Evolutionary conservation across 2,329 filamentous ascomycete species (phyloP).

Genomic region (Scorias spongiosa): DNA sequence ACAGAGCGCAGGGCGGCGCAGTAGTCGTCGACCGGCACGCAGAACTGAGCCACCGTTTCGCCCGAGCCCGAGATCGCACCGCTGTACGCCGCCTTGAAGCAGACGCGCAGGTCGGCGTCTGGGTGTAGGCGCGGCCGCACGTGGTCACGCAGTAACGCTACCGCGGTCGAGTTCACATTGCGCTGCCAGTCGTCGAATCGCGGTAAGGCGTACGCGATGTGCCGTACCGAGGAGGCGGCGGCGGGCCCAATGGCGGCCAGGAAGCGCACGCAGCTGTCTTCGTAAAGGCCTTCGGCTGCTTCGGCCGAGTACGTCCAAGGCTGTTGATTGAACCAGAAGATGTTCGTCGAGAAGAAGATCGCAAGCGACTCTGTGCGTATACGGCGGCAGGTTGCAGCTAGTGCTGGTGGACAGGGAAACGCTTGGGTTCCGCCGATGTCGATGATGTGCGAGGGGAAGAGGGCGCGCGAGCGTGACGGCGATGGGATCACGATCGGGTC

Average conservation of each 20-base stretch:
- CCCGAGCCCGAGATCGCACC: not conserved
- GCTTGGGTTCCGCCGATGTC: not conserved
- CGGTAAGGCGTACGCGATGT: not conserved
- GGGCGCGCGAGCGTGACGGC: not conserved
- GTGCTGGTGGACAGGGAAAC: not conserved
- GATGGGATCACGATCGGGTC: not conserved
- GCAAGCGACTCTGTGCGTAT: constrained; percentile 7
- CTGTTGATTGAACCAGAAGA: constrained; percentile 3
- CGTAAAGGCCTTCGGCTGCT: not conserved
- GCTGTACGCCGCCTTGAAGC: not conserved
- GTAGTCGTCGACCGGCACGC: not conserved
- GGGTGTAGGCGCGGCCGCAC: not conserved
- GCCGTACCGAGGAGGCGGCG: not conserved
- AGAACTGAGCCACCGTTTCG: not conserved
- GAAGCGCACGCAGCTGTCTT: not conserved
- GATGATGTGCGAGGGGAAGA: not conserved
- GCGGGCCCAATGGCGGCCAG: not conserved
- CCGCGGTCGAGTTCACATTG: not conserved
- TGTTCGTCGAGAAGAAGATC: constrained; percentile 8
- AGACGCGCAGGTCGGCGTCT: not conserved
- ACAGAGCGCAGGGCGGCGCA: not conserved
- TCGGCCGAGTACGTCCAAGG: not conserved
- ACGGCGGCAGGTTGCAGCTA: constrained; percentile 6
- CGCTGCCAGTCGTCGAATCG: not conserved
- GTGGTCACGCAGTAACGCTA: not conserved